phyloP scores from a whole-genome alignment of 2,329 filamentous ascomycete species.

The Paraphoma sp. region DNA sequence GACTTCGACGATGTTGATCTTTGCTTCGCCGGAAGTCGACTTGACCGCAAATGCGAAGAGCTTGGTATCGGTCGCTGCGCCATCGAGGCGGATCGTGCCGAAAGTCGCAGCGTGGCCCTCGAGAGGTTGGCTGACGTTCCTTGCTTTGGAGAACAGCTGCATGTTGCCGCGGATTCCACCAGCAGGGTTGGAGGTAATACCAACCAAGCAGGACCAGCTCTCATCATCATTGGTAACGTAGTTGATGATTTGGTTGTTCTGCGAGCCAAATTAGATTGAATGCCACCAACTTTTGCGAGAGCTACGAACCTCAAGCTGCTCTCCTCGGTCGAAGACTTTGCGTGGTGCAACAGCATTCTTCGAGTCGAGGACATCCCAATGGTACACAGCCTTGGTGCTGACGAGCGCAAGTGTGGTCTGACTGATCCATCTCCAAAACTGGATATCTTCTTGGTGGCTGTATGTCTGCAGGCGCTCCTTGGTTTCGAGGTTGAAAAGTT shows the following conservation, averaged over 20 bases:
- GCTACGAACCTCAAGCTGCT: slow-evolving; percentile 78
- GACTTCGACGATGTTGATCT: slow-evolving; percentile 97
- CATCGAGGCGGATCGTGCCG: slow-evolving; percentile 85
- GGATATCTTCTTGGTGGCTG: slow-evolving; percentile 95
- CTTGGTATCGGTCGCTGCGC: slow-evolving; percentile 88
- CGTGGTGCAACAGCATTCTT: slow-evolving; percentile 75
- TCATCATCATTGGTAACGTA: slow-evolving; percentile 95
- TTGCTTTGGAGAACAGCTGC: slow-evolving; percentile 95
- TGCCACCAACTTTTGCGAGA: neutral
- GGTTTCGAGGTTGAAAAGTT: slow-evolving; percentile 93
- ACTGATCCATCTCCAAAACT: slow-evolving; percentile 99
- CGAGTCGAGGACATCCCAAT: slow-evolving; percentile 96
- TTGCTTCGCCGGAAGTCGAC: slow-evolving; percentile 80
- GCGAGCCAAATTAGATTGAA: slow-evolving; percentile 16
- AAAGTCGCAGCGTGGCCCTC: slow-evolving; percentile 97
- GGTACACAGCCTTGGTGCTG: slow-evolving; percentile 88
- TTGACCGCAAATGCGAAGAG: slow-evolving; percentile 97
- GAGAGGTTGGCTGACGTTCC: slow-evolving; percentile 96
- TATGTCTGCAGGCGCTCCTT: slow-evolving; percentile 98
- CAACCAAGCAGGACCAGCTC: slow-evolving; percentile 98
- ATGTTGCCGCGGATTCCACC: slow-evolving; percentile 94
- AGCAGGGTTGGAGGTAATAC: slow-evolving; percentile 91
- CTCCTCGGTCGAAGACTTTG: slow-evolving; percentile 94
- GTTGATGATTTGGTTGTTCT: slow-evolving; percentile 99
- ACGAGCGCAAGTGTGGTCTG: slow-evolving; percentile 87